Evolutionary conservation across 306 rosid species (phyloP).

Genomic region (Sindora glabra): DNA sequence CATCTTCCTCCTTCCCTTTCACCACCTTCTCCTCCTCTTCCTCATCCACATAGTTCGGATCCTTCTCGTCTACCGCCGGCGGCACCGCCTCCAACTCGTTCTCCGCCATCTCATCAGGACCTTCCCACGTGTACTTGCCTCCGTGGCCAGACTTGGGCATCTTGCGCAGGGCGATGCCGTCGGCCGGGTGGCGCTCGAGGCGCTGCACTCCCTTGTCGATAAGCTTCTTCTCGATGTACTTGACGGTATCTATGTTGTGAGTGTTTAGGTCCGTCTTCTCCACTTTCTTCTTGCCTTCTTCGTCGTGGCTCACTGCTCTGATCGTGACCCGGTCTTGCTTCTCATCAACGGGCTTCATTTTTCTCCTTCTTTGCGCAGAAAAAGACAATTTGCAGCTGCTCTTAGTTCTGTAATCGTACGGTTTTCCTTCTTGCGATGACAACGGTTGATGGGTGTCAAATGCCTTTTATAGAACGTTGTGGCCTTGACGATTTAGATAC

Average conservation of each 20-base stretch:
- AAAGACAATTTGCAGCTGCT: not conserved
- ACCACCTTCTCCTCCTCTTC: slow-evolving; percentile 14
- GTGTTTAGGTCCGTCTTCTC: slow-evolving; percentile 44
- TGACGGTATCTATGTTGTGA: slow-evolving; percentile 53
- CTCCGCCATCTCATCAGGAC: slow-evolving; percentile 40
- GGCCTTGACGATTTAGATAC: not conserved
- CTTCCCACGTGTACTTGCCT: slow-evolving; percentile 89
- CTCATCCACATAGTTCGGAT: slow-evolving; percentile 73
- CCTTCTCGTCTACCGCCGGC: slow-evolving; percentile 60
- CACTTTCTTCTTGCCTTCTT: slow-evolving; percentile 53
- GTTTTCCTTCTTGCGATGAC: too few species aligned
- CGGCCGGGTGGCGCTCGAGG: slow-evolving; percentile 61
- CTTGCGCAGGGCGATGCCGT: slow-evolving; percentile 33
- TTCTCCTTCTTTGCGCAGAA: not conserved
- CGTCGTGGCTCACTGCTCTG: slow-evolving; percentile 51
- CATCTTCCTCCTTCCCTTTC: not conserved
- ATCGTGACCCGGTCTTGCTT: not conserved
- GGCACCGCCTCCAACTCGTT: slow-evolving; percentile 38
- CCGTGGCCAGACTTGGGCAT: slow-evolving; percentile 66
- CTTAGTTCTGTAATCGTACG: too few species aligned
- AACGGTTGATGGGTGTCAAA: too few species aligned
- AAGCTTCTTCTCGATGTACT: slow-evolving; percentile 66
- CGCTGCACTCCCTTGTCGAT: slow-evolving; percentile 53
- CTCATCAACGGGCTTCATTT: not conserved
- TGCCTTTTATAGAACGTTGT: too few species aligned